phyloP scores from a whole-genome alignment of 2,329 filamentous ascomycete species.

The Bipolaris oryzae region DNA sequence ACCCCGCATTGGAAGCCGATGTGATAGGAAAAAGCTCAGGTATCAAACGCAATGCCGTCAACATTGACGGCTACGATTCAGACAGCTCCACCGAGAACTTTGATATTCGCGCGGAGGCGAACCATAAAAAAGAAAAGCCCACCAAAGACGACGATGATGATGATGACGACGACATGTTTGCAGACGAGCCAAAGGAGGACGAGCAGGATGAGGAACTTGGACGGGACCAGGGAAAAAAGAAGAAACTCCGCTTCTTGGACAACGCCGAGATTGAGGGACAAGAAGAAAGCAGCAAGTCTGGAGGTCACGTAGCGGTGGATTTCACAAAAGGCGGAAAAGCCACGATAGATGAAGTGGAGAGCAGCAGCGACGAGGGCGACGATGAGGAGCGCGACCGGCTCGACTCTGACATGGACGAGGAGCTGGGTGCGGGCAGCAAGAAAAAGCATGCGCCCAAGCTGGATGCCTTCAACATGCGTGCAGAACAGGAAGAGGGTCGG shows the following conservation, averaged over 20 bases:
- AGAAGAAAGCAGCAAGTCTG: slow-evolving; percentile 72
- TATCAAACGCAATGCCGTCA: slow-evolving; percentile 91
- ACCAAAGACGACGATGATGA: slow-evolving; percentile 59
- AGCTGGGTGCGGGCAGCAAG: slow-evolving; percentile 86
- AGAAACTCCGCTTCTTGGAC: slow-evolving; percentile 65
- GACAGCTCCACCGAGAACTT: slow-evolving; percentile 93
- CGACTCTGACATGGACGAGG: slow-evolving; percentile 75
- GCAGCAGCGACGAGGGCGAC: slow-evolving; percentile 62
- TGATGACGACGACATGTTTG: slow-evolving; percentile 83
- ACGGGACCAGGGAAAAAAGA: slow-evolving; percentile 65
- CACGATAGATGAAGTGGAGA: slow-evolving; percentile 67
- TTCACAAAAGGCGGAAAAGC: slow-evolving; percentile 54
- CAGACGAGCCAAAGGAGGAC: slow-evolving; percentile 65
- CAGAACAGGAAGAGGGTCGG: slow-evolving; percentile 87
- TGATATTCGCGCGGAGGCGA: slow-evolving; percentile 70
- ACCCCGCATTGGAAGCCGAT: slow-evolving; percentile 83
- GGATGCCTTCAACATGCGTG: slow-evolving; percentile 92
- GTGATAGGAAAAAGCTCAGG: slow-evolving; percentile 79
- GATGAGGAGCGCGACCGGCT: slow-evolving; percentile 72
- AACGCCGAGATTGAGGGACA: slow-evolving; percentile 78
- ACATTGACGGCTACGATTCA: slow-evolving; percentile 95
- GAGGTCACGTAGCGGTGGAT: slow-evolving; percentile 67
- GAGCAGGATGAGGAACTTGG: slow-evolving; percentile 60
- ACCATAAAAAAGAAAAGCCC: slow-evolving; percentile 53
- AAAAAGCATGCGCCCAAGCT: slow-evolving; percentile 93